phyloP scores from a whole-genome alignment of 495 filamentous ascomycete genomes.

The Glutinoglossum americanum region DNA sequence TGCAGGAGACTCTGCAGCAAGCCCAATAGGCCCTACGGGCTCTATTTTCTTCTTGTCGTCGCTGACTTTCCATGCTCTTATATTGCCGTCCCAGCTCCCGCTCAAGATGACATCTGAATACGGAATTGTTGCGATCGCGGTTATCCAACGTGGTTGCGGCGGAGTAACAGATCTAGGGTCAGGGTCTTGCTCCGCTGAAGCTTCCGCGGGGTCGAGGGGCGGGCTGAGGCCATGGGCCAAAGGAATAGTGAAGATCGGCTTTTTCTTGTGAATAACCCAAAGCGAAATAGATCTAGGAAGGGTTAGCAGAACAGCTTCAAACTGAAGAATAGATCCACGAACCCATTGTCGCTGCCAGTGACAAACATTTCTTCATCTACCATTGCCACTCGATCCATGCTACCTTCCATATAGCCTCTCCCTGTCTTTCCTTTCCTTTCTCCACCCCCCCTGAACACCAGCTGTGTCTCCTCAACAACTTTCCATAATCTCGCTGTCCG shows the following conservation, averaged over 20 bases:
- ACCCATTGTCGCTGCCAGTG: slow-evolving; percentile 77
- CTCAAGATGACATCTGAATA: slow-evolving; percentile 74
- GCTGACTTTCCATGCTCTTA: slow-evolving; percentile 67
- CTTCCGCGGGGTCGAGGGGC: slow-evolving; percentile 37
- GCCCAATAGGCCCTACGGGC: slow-evolving; percentile 41
- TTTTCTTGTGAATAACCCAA: slow-evolving; percentile 91
- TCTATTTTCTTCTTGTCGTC: slow-evolving; percentile 66
- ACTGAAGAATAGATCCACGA: neutral
- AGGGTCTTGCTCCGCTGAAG: slow-evolving; percentile 46
- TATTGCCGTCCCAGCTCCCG: slow-evolving; percentile 81
- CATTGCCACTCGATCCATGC: slow-evolving; percentile 73
- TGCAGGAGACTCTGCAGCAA: neutral
- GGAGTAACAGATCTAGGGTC: slow-evolving; percentile 32
- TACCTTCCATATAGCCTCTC: slow-evolving; percentile 46
- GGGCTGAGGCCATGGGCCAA: slow-evolving; percentile 69
- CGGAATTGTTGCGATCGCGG: slow-evolving; percentile 63
- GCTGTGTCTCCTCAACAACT: slow-evolving; percentile 80
- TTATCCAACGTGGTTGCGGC: slow-evolving; percentile 66
- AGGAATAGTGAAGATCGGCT: slow-evolving; percentile 59
- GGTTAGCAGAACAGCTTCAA: slow-evolving; percentile 1
- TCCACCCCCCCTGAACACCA: slow-evolving; percentile 78
- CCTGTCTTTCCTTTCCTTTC: slow-evolving; percentile 28
- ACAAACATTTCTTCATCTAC: slow-evolving; percentile 81
- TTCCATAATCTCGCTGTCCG: slow-evolving; percentile 93
- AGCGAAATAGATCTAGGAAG: slow-evolving; percentile 31